Evolutionary conservation across 768 basidiomycete species (phyloP).

Genomic region (Leccinum imitatum): DNA sequence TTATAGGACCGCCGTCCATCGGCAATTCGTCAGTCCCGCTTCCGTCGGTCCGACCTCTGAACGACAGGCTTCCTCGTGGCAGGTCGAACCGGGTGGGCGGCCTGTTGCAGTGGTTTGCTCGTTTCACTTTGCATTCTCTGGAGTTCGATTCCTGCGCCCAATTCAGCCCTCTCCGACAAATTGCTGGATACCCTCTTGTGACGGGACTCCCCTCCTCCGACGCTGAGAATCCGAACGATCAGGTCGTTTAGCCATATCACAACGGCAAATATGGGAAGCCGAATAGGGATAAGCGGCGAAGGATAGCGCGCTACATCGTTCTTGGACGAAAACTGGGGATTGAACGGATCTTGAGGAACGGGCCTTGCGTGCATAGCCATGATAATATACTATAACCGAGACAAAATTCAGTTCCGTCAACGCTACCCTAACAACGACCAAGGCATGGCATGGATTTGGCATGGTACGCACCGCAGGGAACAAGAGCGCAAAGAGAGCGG

Average conservation of each 20-base stretch:
- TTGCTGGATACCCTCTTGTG: slow-evolving; percentile 43
- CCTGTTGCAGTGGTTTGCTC: slow-evolving; percentile 13
- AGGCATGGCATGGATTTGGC: background rate
- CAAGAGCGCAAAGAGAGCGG: slow-evolving; percentile 78
- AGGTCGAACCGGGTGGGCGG: slow-evolving; percentile 5
- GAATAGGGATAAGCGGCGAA: slow-evolving; percentile 77
- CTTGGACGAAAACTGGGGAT: slow-evolving; percentile 43
- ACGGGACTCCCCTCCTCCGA: slow-evolving; percentile 39
- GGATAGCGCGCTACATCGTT: slow-evolving; percentile 55
- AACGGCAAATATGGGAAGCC: slow-evolving; percentile 70
- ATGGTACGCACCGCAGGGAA: slow-evolving; percentile 65
- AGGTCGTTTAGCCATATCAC: slow-evolving; percentile 76
- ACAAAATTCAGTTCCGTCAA: slow-evolving; percentile 2
- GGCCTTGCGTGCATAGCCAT: slow-evolving; percentile 81
- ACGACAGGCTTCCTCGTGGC: slow-evolving; percentile 13
- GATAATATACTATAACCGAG: slow-evolving; percentile 65
- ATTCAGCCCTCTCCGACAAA: slow-evolving; percentile 59
- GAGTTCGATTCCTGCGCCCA: slow-evolving; percentile 45
- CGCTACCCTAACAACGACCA: background rate
- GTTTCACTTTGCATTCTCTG: slow-evolving; percentile 13
- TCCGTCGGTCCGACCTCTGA: slow-evolving; percentile 42
- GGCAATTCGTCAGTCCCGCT: slow-evolving; percentile 41
- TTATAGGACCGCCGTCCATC: slow-evolving; percentile 7
- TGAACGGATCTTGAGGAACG: slow-evolving; percentile 73
- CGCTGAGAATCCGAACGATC: slow-evolving; percentile 61